phyloP scores from a whole-genome alignment of 2,329 filamentous ascomycete species.

The Trichoderma sp. region DNA sequence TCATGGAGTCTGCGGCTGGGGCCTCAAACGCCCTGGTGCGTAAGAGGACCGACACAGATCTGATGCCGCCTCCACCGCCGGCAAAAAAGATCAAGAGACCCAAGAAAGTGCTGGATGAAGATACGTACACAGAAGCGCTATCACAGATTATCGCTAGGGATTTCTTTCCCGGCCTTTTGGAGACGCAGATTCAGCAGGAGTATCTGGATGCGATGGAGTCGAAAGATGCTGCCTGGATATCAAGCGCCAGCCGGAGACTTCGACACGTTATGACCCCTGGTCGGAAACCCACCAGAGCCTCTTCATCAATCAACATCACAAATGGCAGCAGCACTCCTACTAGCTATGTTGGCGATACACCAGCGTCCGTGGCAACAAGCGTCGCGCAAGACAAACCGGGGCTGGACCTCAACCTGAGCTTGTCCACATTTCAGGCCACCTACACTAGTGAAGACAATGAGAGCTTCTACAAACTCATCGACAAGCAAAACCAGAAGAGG shows the following conservation, averaged over 20 bases:
- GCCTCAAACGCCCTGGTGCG: slow-evolving; percentile 59
- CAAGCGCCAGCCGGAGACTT: slow-evolving; percentile 69
- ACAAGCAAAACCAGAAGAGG: slow-evolving; percentile 82
- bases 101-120: slow-evolving; percentile 84
- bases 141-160: slow-evolving; percentile 95
- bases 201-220: slow-evolving; percentile 90
- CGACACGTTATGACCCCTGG: slow-evolving; percentile 80
- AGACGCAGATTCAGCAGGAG: slow-evolving; percentile 83
- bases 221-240: slow-evolving; percentile 80
- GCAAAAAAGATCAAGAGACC: slow-evolving; percentile 90
- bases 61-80: slow-evolving; percentile 82
- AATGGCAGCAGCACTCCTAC: slow-evolving; percentile 56
- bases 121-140: slow-evolving; percentile 84
- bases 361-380: slow-evolving; percentile 53
- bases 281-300: slow-evolving; percentile 32
- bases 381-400: slow-evolving; percentile 41
- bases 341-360: slow-evolving; percentile 70
- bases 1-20: slow-evolving; percentile 37
- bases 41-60: slow-evolving; percentile 66
- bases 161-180: slow-evolving; percentile 89
- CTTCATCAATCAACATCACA: slow-evolving; percentile 26
- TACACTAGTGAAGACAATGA: slow-evolving; percentile 99
- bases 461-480: slow-evolving; percentile 87
- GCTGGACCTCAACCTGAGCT: slow-evolving; percentile 73
- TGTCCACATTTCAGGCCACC: slow-evolving; percentile 82